Conservation (phyloP, 2,329 filamentous ascomycete genomes). For the Xylariaceae sp. region DNA sequence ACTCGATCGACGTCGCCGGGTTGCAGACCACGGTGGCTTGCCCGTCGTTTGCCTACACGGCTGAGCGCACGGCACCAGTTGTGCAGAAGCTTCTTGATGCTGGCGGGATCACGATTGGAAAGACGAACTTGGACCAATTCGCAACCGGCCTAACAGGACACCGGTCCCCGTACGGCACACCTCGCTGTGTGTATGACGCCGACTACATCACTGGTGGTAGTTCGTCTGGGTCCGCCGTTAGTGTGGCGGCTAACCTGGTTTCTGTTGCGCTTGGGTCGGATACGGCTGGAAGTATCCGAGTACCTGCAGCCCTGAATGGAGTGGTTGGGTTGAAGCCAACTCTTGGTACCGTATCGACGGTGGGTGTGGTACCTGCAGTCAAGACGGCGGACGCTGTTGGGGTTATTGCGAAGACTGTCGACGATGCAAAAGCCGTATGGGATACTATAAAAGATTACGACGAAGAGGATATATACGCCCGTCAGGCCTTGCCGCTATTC, state of each 20-base stretch:
- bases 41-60: conserved; percentile 50
- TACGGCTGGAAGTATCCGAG: conserved; percentile 56
- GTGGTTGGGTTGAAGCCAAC: conserved; percentile 57
- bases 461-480: conserved; percentile 39
- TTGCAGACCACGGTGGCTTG: conserved; percentile 56
- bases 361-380: conserved; percentile 55
- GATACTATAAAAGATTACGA: conserved; percentile 49
- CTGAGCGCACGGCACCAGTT: conserved; percentile 49
- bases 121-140: conserved; percentile 63
- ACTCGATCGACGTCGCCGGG: conserved; percentile 56
- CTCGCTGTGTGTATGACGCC: conserved; percentile 41
- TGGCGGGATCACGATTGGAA: conserved; percentile 60
- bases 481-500: too few relatives aligned
- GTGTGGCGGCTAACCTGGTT: conserved; percentile 55
- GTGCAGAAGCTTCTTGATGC: conserved; percentile 51
- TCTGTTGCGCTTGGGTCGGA: conserved; percentile 61
- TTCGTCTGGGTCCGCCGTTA: conserved; percentile 44
- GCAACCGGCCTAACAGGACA: conserved; percentile 64
- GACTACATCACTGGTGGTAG: conserved; percentile 27
- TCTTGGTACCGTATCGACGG: conserved; percentile 50
- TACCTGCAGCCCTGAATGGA: conserved; percentile 57
- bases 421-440: conserved; percentile 53
- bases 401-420: conserved; percentile 49
- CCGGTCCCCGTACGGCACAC: conserved; percentile 57
- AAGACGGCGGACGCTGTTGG: conserved; percentile 56